A percentile compares a stretch with the other conserved stretches of the same genome.
These are phyloP conservation scores for Huntiella abstrusa DNA, from an alignment of 2,329 filamentous ascomycete species.

Conservation along the genomic window DNA sequence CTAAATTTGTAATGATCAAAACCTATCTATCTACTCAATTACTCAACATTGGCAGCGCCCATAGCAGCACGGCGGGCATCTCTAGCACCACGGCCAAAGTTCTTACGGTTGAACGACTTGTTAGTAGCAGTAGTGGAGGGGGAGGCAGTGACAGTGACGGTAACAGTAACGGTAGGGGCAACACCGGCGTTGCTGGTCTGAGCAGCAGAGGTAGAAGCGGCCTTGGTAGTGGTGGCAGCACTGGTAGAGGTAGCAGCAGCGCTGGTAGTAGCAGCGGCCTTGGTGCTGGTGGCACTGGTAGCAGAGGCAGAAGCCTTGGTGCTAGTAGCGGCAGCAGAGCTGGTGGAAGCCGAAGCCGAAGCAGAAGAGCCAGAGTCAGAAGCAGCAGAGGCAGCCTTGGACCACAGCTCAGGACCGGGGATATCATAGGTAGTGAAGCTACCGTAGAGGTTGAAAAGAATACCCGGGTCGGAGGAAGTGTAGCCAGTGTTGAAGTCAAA, in stretches of 20 bases:
- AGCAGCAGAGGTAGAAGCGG: neutral
- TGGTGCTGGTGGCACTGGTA: neutral
- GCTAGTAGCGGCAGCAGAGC: constrained; percentile 10
- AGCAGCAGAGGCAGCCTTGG: constrained; percentile 20
- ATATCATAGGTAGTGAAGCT: constrained; percentile 21
- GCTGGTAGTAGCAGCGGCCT: neutral
- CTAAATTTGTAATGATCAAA: neutral
- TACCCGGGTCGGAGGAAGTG: constrained; percentile 20
- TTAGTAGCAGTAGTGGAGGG: neutral
- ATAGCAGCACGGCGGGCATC: constrained; percentile 12
- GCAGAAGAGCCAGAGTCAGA: constrained; percentile 2
- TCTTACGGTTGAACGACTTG: neutral
- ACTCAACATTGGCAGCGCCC: constrained; percentile 8
- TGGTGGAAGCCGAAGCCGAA: constrained; percentile 11
- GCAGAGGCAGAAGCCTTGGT: constrained; percentile 7
- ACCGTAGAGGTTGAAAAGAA: constrained; percentile 25
- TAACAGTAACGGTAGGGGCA: neutral
- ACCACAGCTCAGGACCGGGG: constrained; percentile 15
- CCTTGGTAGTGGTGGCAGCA: neutral
- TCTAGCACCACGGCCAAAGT: constrained; percentile 10
- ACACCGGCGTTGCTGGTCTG: neutral
- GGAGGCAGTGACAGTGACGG: neutral
- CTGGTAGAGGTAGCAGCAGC: neutral
- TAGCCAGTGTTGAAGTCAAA: constrained; percentile 22
- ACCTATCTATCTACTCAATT: neutral